phyloP scores from a whole-genome alignment of 257 asterid genomes.

The Avicennia marina region DNA sequence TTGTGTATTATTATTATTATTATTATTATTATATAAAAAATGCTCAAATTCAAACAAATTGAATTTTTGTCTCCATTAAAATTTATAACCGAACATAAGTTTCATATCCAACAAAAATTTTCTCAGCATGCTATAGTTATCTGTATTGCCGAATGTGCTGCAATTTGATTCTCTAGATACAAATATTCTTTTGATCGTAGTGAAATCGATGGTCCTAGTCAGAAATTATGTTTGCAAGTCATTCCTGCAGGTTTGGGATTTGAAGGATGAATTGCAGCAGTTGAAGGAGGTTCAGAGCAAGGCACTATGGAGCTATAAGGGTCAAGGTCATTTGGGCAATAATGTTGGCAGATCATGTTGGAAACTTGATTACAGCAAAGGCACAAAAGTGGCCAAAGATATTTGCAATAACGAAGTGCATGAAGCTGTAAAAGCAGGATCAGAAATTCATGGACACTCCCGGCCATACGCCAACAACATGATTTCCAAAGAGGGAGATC shows the following conservation, averaged over 20 bases:
- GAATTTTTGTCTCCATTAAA: no score
- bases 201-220: no score
- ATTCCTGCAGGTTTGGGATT: slow-evolving; percentile 38
- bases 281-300: slow-evolving; percentile 41
- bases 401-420: slow-evolving; percentile 9
- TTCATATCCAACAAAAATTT: no score
- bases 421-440: slow-evolving; percentile 6
- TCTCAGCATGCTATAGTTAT: no score
- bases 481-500: background rate
- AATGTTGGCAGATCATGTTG: slow-evolving; percentile 1
- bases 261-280: slow-evolving; percentile 37
- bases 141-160: no score
- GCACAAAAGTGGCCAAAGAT: slow-evolving; percentile 1
- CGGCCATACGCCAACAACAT: background rate
- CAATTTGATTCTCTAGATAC: no score
- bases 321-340: background rate
- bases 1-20: no score
- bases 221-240: background rate
- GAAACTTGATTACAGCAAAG: background rate
- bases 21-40: no score
- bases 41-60: no score
- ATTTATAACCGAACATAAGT: no score
- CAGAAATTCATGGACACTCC: background rate
- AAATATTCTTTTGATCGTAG: no score
- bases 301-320: slow-evolving; percentile 16